A percentile compares a stretch with the other conserved stretches of the same genome.
phyloP scores from a whole-genome alignment of 805 yeast species.

The Brettanomyces sp. region DNA sequence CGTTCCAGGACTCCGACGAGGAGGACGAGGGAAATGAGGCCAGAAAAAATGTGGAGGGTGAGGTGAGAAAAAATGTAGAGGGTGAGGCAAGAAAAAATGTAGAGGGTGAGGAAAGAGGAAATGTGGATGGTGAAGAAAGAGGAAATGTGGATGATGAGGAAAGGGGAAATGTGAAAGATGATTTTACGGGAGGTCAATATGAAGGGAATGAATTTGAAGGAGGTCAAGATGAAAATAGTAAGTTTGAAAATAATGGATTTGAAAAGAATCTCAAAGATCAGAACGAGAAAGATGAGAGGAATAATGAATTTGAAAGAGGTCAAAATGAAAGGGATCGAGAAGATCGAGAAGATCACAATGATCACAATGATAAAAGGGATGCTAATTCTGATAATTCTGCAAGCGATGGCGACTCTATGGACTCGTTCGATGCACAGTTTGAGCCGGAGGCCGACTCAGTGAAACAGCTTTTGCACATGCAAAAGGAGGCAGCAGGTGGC shows the following conservation, averaged over 20 bases:
- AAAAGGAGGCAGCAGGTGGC: conserved; percentile 15
- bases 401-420: conserved; percentile 10
- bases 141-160: no score
- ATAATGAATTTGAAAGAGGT: not conserved
- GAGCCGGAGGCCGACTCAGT: conserved; percentile 5
- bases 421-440: conserved; percentile 17
- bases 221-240: no score
- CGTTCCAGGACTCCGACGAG: not conserved
- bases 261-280: no score
- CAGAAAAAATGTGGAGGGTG: not conserved
- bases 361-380: not conserved
- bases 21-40: not conserved
- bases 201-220: no score
- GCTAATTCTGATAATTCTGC: not conserved
- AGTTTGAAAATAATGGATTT: no score
- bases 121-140: no score
- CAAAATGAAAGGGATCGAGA: not conserved
- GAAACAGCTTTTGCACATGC: conserved; percentile 19
- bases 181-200: no score
- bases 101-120: no score
- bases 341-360: not conserved
- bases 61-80: no score
- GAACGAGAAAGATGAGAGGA: not conserved
- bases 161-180: no score
- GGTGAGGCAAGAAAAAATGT: no score